Percentiles rank a stretch among this genome's conserved stretches.
Conservation (phyloP, 768 basidiomycete genomes). For the Auricularia heimuer region DNA sequence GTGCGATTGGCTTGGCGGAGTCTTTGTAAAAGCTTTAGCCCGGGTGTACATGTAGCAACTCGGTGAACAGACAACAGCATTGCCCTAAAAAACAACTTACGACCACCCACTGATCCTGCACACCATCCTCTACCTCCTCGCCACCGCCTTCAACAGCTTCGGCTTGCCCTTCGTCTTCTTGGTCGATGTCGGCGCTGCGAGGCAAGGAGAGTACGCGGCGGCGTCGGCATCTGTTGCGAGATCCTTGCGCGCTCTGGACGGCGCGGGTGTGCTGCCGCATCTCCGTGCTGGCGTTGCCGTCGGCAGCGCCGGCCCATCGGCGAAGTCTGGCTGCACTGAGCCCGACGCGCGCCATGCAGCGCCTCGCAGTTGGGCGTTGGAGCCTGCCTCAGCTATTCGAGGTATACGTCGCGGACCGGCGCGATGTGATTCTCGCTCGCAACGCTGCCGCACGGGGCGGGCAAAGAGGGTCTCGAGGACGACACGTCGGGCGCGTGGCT, state of each 20-base stretch:
- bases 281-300: background rate
- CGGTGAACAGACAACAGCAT: background rate
- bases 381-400: no score
- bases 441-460: no score
- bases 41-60: no score
- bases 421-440: no score
- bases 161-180: conserved; percentile 25
- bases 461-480: no score
- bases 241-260: background rate
- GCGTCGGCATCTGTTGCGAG: background rate
- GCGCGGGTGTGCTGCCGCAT: background rate
- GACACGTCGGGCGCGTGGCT: no score
- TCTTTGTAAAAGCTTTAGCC: no score
- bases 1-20: no score
- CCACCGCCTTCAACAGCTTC: conserved; percentile 5
- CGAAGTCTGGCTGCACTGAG: background rate
- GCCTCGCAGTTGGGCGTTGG: no score
- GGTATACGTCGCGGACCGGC: no score
- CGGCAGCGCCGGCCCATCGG: background rate
- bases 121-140: conserved; percentile 2
- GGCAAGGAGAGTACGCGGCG: background rate
- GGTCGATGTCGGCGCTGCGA: conserved; percentile 62
- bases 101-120: background rate
- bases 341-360: no score
- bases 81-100: background rate